phyloP scores from a whole-genome alignment of 352 stramenopile species.

The Phytophthora citricola region DNA sequence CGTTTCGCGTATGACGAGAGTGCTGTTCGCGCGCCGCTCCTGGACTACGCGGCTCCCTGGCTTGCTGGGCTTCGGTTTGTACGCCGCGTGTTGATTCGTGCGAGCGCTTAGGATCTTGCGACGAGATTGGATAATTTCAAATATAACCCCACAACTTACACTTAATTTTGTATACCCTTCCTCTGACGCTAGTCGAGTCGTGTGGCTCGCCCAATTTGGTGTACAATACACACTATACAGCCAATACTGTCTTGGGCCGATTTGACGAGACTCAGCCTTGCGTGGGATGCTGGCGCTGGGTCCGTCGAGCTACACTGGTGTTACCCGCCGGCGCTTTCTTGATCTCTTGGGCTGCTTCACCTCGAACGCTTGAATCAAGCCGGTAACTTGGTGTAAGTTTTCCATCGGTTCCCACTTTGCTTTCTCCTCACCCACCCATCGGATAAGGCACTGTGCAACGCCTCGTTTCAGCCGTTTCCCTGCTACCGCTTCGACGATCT shows the following conservation, averaged over 20 bases:
- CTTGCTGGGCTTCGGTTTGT: neutral
- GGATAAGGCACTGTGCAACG: neutral
- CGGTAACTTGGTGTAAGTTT: neutral
- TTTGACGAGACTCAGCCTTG: no score
- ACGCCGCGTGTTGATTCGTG: neutral
- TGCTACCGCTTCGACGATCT: conserved; percentile 3
- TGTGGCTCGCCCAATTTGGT: no score
- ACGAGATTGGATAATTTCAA: no score
- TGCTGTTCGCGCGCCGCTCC: neutral
- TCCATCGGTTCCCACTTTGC: neutral
- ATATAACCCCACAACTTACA: no score
- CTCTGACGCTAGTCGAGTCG: no score
- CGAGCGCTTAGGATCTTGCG: no score
- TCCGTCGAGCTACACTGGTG: no score
- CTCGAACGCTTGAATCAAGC: neutral
- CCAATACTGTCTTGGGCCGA: no score
- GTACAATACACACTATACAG: no score
- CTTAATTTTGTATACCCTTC: no score
- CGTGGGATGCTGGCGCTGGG: no score
- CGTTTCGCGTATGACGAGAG: neutral
- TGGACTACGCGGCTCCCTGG: neutral
- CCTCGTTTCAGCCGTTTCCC: neutral
- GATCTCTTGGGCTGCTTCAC: neutral
- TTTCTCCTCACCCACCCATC: neutral
- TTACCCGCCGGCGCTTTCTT: neutral